Base-by-base conservation (phyloP, 345 rosid genomes). In the Trapa bicornis region DNA sequence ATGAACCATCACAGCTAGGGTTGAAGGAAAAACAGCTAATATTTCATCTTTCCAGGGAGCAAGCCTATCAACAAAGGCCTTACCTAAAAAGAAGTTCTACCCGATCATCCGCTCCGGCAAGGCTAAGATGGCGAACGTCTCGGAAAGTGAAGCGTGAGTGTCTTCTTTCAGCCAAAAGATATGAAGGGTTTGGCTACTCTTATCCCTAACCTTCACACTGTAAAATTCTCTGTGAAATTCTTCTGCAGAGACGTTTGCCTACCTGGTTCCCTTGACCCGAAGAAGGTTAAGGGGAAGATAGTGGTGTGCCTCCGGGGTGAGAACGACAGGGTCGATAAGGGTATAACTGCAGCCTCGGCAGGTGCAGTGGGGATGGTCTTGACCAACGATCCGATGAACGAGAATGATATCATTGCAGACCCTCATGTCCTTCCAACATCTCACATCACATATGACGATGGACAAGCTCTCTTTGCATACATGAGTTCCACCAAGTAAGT, bases 231-330 rank as follows among this genome's bases (percentile, higher is more conserved):
- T 50, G n/a, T 37, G 65, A 0, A 45, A 61, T 47, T 42, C 4
- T 38, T 37, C 0, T 60, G 54, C 76, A 87, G 87, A 1, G 47
- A 22, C 39, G 36, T 73, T 11, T 87, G 90, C 75, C 62, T 33
- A 71, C 62, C 76, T 50, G 81, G 73, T 54, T 61, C 81, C 45
- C 76, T 91, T 41, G 91, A 91, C 72, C 81, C 84, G 0, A 15
- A 42, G 67, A 86, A 78, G 75, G 92, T 72, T 8, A 78, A 74
- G 16, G 96, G 92, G 57, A 93, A 87, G 82, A 84, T 87, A 61
- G 35, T 87, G 73, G 68, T 81, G 6, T 85, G 90, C 68, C 53
- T 81, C 29, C 73, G 77, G 5, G 80, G 80, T 10, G 68, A 22
- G 1, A 75, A 15, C 16, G 68, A 37, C 15, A 75, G 81, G 71